Evolutionary conservation across 75 land plant genomes (phyloP).

Genomic region (Cryptomeria japonica): DNA sequence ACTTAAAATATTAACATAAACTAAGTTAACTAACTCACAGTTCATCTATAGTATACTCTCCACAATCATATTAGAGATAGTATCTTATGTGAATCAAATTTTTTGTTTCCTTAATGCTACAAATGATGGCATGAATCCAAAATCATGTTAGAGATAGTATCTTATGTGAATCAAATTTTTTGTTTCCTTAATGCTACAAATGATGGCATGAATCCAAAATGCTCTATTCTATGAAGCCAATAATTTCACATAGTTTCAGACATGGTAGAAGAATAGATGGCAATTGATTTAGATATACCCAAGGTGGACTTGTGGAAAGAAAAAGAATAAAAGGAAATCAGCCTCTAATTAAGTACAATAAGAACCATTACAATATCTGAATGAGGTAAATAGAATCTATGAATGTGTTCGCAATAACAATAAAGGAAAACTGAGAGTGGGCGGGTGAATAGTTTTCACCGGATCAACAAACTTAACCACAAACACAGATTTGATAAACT

Average conservation of each 20-base stretch:
- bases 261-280: not conserved
- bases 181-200: too few species aligned
- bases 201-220: not conserved
- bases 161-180: too few species aligned
- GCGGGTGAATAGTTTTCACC: too few species aligned
- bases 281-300: not conserved
- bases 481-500: too few species aligned
- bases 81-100: too few species aligned
- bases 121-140: not conserved
- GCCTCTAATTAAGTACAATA: not conserved
- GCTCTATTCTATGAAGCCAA: not conserved
- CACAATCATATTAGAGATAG: not conserved
- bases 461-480: too few species aligned
- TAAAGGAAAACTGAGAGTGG: too few species aligned
- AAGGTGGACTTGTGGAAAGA: not conserved
- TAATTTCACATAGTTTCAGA: not conserved
- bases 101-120: too few species aligned
- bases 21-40: not conserved
- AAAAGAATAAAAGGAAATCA: not conserved
- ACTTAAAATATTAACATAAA: not conserved
- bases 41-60: not conserved
- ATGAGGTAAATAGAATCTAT: not conserved
- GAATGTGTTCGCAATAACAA: not conserved
- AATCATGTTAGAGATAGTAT: not conserved
- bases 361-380: not conserved